Evolutionary conservation across 139 green algal genomes (phyloP).

Genomic region (Chlamydomonas applanata): DNA sequence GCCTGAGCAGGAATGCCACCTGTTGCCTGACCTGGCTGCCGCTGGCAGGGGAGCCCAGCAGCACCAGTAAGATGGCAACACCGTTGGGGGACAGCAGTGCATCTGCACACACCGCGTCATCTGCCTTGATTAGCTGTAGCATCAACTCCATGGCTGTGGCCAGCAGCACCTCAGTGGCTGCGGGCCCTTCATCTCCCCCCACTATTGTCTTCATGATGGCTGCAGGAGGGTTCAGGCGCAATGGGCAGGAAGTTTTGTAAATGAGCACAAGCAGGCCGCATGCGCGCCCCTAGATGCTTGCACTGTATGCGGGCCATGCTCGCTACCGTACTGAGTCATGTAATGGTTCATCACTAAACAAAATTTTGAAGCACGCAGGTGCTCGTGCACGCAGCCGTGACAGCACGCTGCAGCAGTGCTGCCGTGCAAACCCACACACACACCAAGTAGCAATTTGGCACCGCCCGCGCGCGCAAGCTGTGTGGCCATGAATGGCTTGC

Average conservation of each 20-base stretch:
- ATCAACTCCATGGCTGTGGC: not conserved
- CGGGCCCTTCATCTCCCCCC: not conserved
- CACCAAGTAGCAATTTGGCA: not conserved
- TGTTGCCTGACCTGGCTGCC: constrained; percentile 4
- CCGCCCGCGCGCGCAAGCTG: not conserved
- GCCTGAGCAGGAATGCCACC: not conserved
- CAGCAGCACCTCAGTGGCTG: not conserved
- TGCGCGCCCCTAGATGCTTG: too few relatives aligned
- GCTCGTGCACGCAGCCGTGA: not conserved
- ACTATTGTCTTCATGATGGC: not conserved
- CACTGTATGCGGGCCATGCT: too few relatives aligned
- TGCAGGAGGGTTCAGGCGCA: too few relatives aligned
- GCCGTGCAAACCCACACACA: not conserved
- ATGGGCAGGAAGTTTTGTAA: too few relatives aligned
- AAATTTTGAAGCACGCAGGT: too few relatives aligned
- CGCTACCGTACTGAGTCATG: too few relatives aligned
- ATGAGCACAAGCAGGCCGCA: too few relatives aligned
- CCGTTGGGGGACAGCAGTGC: not conserved
- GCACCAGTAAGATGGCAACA: not conserved
- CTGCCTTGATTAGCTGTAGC: not conserved
- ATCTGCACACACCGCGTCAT: not conserved
- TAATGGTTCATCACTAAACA: too few relatives aligned
- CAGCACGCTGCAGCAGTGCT: not conserved
- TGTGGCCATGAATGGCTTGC: constrained; percentile 1
- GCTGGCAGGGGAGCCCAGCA: not conserved